Evolutionary conservation across 2,329 filamentous ascomycete genomes (phyloP), one percentile per base, ranked within the genome.

Genomic region (Ascochyta fabae): DNA sequence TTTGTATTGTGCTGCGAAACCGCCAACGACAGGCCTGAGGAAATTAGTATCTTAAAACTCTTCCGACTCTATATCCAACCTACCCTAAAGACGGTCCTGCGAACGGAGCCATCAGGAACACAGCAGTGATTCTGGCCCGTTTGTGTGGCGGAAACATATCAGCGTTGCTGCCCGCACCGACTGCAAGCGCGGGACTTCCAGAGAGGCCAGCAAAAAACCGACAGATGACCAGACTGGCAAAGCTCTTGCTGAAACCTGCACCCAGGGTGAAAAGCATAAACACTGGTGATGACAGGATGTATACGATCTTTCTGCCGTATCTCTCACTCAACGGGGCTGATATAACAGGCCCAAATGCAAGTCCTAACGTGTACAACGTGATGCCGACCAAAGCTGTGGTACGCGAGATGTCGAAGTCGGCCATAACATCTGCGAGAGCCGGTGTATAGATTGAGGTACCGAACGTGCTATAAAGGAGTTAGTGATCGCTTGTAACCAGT

Each of bases 131-230:
- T 5, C 73, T 49, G 0, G 76, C 78, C 19, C 76, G 60, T 31
- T 67, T 49, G 2, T 66, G 61, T 0, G 72, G 69, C 2, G 61
- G 54, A 40, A 74, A 78, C 24, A 80, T 29, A 59, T 80, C 78
- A 6, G 75, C 75, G 47, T 68, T 74, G 2, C 74, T 79, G 0
- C 78, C 79, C 5, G 72, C 73, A 4, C 77, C 78, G 2, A 80
- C 75, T 2, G 78, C 77, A 1, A 81, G 66, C 1, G 75, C 72
- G 81, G 62, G 90, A 83, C 38, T 88, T 26, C 88, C 89, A 60
- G 89, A 89, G 70, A 88, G 71, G 0, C 90, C 88, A 44, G 90
- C 90, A 65, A 92, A 90, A 77, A 94, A 87, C 2, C 86, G 78
- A 24, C 85, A 75, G 8, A 86, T 71, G 44, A 81, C 78, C 2